These are phyloP conservation scores for Botrytis medusae DNA, from an alignment of 2,329 filamentous ascomycete genomes.

Conservation along the genomic window DNA sequence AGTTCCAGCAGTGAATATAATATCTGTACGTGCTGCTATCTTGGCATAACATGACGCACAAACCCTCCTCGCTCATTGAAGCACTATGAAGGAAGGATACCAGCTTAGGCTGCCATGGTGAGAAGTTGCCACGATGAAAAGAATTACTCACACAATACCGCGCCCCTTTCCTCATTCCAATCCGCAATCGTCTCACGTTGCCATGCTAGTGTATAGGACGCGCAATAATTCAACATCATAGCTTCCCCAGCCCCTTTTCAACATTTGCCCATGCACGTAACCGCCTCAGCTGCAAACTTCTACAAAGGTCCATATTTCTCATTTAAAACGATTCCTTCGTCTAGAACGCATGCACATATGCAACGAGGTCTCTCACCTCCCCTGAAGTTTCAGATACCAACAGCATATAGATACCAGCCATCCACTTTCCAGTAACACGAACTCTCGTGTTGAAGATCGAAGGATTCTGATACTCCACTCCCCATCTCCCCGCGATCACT, in stretches of 20 bases:
- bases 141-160: not conserved
- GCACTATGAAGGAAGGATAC: not conserved
- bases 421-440: not conserved
- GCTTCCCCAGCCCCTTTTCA: not conserved
- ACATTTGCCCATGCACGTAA: slow-evolving; percentile 1
- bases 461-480: slow-evolving; percentile 3
- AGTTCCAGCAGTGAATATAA: not conserved
- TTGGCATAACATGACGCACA: not conserved
- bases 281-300: slow-evolving; percentile 8
- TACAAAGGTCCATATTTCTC: not conserved
- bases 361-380: not conserved
- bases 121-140: not conserved
- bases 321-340: not conserved
- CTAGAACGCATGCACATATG: not conserved
- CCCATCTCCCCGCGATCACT: not conserved
- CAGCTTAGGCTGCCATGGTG: not conserved
- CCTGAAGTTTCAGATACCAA: slow-evolving; percentile 4
- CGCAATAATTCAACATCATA: not conserved
- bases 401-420: slow-evolving; percentile 11
- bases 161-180: not conserved
- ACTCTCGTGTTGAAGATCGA: not conserved
- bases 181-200: not conserved
- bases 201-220: not conserved
- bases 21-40: no score
- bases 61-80: no score